Conservation (phyloP, 169 alveolate species). For the Babesia sp. region DNA sequence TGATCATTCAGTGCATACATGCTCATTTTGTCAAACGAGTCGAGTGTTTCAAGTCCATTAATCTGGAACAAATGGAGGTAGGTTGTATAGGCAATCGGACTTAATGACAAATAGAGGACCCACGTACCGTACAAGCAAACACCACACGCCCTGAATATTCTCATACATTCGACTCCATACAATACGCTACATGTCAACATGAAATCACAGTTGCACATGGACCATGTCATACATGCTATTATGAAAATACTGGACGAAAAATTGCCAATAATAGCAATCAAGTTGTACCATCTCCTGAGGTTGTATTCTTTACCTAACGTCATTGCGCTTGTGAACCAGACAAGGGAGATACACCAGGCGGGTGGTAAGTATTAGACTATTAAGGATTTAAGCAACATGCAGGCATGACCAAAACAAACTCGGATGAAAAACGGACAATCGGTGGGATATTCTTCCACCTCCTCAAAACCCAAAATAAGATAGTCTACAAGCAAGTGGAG, state of each 20-base stretch:
- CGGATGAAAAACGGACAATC: slow-evolving; percentile 43
- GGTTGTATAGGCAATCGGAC: background rate
- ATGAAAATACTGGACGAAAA: slow-evolving; percentile 31
- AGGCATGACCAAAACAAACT: slow-evolving; percentile 18
- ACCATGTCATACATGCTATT: background rate
- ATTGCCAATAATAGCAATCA: slow-evolving; percentile 10
- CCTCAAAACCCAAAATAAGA: slow-evolving; percentile 31
- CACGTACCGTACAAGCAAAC: background rate
- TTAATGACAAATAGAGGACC: background rate
- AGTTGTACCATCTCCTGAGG: slow-evolving; percentile 20
- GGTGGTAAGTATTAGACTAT: slow-evolving; percentile 56
- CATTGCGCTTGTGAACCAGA: slow-evolving; percentile 16
- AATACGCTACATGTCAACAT: background rate
- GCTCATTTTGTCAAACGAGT: slow-evolving; percentile 30
- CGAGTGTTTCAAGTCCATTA: background rate
- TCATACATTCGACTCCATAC: slow-evolving; percentile 17
- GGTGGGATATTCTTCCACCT: slow-evolving; percentile 66
- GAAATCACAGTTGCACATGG: slow-evolving; percentile 19
- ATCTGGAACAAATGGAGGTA: slow-evolving; percentile 4
- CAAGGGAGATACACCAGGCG: slow-evolving; percentile 32
- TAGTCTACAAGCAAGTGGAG: slow-evolving; percentile 33
- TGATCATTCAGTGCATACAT: slow-evolving; percentile 13
- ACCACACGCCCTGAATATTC: slow-evolving; percentile 3
- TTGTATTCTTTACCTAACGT: slow-evolving; percentile 5
- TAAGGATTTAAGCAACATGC: no score